These are phyloP conservation scores for Pseudogymnoascus sp. DNA, from an alignment of 2,329 filamentous ascomycete species.

Conservation along the genomic window DNA sequence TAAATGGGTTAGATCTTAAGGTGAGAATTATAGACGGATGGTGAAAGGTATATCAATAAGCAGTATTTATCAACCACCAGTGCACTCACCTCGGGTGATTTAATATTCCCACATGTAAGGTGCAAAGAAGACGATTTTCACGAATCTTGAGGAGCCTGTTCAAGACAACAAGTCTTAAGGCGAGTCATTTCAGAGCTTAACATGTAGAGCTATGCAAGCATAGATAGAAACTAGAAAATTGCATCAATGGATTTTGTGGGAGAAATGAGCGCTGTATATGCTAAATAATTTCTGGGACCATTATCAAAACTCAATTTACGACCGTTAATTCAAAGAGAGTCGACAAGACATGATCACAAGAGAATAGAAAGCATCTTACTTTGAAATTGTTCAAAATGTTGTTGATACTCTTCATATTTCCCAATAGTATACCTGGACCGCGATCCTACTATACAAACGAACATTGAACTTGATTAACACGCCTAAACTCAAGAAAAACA, in stretches of 20 bases:
- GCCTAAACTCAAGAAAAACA: no score
- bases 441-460: not conserved
- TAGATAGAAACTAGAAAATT: not conserved
- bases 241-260: no score
- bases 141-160: not conserved
- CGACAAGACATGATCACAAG: no score
- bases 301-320: no score
- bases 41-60: no score
- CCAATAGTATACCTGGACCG: not conserved
- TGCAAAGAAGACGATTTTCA: not conserved
- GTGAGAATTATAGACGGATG: conserved; percentile 59
- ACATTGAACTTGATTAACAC: not conserved
- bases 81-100: not conserved
- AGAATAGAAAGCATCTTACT: not conserved
- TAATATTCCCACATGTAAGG: not conserved
- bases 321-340: no score
- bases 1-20: conserved; percentile 61
- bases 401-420: not conserved
- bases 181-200: not conserved
- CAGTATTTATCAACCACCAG: not conserved
- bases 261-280: no score
- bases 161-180: not conserved
- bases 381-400: not conserved
- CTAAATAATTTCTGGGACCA: no score
- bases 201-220: not conserved